Evolutionary conservation across 192 early-diverging fungal species (phyloP).

Genomic region (Obelidium mucronatum): DNA sequence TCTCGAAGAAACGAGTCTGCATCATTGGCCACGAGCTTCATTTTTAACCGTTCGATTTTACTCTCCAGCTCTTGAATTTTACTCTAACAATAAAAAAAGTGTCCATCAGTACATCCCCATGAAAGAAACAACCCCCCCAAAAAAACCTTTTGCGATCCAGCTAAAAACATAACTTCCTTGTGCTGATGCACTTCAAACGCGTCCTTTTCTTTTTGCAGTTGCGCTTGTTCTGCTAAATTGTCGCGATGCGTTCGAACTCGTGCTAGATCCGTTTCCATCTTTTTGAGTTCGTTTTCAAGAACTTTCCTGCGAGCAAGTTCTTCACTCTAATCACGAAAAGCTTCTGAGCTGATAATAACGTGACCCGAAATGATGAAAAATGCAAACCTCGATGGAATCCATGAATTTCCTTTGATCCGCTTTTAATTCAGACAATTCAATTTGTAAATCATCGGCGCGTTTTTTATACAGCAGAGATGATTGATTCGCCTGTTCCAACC

Average conservation of each 20-base stretch:
- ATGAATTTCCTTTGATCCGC: conserved; percentile 47
- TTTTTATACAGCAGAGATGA: conserved; percentile 44
- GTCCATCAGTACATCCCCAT: not conserved
- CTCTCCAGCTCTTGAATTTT: conserved; percentile 53
- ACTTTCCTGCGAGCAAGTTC: conserved; percentile 48
- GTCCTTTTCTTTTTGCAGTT: conserved; percentile 52
- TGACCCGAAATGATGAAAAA: not conserved
- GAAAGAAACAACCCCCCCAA: not conserved
- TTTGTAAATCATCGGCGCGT: conserved; percentile 39
- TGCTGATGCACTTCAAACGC: conserved; percentile 42
- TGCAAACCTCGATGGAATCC: conserved; percentile 49
- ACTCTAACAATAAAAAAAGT: conserved; percentile 15
- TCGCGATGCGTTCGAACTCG: conserved; percentile 56
- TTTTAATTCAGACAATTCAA: conserved; percentile 43
- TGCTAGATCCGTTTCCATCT: conserved; percentile 50
- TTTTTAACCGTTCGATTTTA: conserved; percentile 52
- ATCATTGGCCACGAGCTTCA: conserved; percentile 43
- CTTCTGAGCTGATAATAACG: no score
- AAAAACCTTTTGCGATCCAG: conserved; percentile 50
- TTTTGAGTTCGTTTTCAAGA: conserved; percentile 51
- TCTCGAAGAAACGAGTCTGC: conserved; percentile 46
- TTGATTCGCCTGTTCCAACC: conserved; percentile 36
- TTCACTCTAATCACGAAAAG: conserved; percentile 39
- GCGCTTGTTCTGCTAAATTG: conserved; percentile 43
- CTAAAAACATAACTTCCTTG: conserved; percentile 46